A percentile compares a stretch with the other conserved stretches of the same genome.
These are phyloP conservation scores for Pythium apleroticum DNA, from an alignment of 352 stramenopile species.

Conservation along the genomic window DNA sequence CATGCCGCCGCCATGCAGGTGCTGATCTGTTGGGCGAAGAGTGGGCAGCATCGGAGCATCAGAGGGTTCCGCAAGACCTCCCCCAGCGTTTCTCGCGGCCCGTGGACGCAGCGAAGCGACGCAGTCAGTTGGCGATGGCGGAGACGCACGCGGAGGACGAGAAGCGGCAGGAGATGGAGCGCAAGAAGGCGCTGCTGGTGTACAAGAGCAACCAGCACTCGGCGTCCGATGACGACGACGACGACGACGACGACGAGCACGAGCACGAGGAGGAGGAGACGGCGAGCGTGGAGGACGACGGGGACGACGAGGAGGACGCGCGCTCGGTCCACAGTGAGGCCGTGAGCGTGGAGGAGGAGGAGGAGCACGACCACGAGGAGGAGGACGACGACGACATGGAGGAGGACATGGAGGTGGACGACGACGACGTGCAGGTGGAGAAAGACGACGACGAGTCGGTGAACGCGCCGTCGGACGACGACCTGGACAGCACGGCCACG, in stretches of 20 bases:
- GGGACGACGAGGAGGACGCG: slow-evolving; percentile 29
- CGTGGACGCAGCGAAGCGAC: no score
- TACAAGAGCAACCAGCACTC: slow-evolving; percentile 75
- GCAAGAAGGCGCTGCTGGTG: slow-evolving; percentile 78
- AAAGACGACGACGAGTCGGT: slow-evolving; percentile 80
- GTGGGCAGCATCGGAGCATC: neutral
- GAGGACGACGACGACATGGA: slow-evolving; percentile 31
- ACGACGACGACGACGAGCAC: slow-evolving; percentile 41
- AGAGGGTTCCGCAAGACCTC: neutral
- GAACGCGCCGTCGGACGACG: slow-evolving; percentile 72
- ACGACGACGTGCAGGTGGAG: slow-evolving; percentile 61
- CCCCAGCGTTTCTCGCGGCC: no score
- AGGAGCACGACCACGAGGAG: slow-evolving; percentile 24
- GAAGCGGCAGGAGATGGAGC: slow-evolving; percentile 38
- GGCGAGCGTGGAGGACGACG: slow-evolving; percentile 41
- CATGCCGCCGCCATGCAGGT: neutral
- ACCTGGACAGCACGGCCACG: slow-evolving; percentile 67
- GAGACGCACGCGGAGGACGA: slow-evolving; percentile 13
- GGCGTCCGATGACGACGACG: slow-evolving; percentile 56
- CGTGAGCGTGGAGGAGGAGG: slow-evolving; percentile 30
- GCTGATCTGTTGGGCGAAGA: slow-evolving; percentile 22
- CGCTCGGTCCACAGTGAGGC: slow-evolving; percentile 26
- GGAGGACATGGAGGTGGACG: slow-evolving; percentile 29
- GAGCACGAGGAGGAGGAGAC: slow-evolving; percentile 41
- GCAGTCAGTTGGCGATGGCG: neutral